A percentile compares a stretch with the other conserved stretches of the same genome.
Evolutionary conservation across 106 monocot species (phyloP).

Genomic region (Iris macrosiphon): DNA sequence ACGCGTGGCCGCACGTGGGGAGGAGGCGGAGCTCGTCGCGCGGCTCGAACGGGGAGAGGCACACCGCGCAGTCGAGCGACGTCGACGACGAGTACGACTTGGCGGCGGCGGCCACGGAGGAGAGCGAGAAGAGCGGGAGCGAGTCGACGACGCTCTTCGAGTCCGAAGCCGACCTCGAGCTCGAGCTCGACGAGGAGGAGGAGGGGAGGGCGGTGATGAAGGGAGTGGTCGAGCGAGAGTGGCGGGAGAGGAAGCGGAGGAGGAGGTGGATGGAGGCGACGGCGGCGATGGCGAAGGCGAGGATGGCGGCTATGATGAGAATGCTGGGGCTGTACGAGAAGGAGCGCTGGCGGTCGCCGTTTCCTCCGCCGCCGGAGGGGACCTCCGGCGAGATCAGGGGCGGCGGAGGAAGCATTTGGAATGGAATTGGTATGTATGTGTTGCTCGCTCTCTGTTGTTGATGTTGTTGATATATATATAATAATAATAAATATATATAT

Average conservation of each 20-base stretch:
- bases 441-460: neutral
- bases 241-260: slow-evolving; percentile 47
- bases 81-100: too few relatives aligned
- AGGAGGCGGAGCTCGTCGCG: slow-evolving; percentile 86
- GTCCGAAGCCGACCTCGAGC: slow-evolving; percentile 12
- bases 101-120: slow-evolving; percentile 41
- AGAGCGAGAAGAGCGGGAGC: slow-evolving; percentile 71
- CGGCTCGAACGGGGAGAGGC: slow-evolving; percentile 62
- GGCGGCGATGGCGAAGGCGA: slow-evolving; percentile 39
- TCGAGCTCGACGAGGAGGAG: slow-evolving; percentile 15
- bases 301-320: slow-evolving; percentile 44
- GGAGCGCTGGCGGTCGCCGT: neutral
- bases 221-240: slow-evolving; percentile 7
- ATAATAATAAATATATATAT: too few relatives aligned
- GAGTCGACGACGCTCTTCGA: slow-evolving; percentile 42
- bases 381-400: neutral
- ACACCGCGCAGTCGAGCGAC: slow-evolving; percentile 85
- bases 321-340: slow-evolving; percentile 35
- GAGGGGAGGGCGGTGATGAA: slow-evolving; percentile 15
- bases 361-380: neutral
- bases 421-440: neutral
- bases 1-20: slow-evolving; percentile 90
- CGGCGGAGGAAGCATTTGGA: slow-evolving; percentile 13
- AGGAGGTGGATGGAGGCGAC: slow-evolving; percentile 57
- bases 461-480: too few relatives aligned